These are phyloP conservation scores for Amaranthus hypochondriacus DNA, from an alignment of 148 eudicot species.

Conservation along the genomic window DNA sequence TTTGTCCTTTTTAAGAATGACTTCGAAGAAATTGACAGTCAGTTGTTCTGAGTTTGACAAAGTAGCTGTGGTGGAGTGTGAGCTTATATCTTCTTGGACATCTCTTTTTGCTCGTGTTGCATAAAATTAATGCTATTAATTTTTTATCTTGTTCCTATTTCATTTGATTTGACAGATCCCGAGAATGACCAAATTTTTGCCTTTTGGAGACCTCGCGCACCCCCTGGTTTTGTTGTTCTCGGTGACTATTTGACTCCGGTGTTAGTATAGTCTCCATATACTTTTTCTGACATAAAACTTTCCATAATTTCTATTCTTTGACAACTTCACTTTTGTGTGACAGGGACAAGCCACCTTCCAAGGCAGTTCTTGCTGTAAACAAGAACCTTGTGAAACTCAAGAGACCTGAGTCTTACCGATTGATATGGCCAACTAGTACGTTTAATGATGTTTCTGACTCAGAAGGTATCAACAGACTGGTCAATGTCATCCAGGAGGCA, in stretches of 20 bases:
- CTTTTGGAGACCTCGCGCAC: slow-evolving; percentile 97
- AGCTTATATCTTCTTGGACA: slow-evolving; percentile 17
- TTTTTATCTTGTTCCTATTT: slow-evolving; percentile 1
- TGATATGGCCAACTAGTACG: slow-evolving; percentile 58
- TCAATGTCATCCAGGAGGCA: slow-evolving; percentile 8
- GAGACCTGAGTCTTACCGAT: slow-evolving; percentile 74
- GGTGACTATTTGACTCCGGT: slow-evolving; percentile 93
- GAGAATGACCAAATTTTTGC: slow-evolving; percentile 56
- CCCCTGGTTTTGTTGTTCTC: slow-evolving; percentile 93
- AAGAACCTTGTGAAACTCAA: slow-evolving; percentile 76
- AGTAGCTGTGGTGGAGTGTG: slow-evolving; percentile 76
- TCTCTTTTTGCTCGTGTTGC: slow-evolving; percentile 3
- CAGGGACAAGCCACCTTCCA: slow-evolving; percentile 96
- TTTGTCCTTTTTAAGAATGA: slow-evolving; percentile 65
- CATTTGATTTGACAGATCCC: slow-evolving; percentile 37
- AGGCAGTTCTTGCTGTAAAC: slow-evolving; percentile 86
- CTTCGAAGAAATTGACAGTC: slow-evolving; percentile 76
- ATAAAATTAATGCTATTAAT: background rate
- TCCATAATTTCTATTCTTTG: background rate
- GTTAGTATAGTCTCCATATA: slow-evolving; percentile 38
- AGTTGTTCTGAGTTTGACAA: slow-evolving; percentile 93
- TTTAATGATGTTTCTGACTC: slow-evolving; percentile 28
- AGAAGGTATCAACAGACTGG: slow-evolving; percentile 25
- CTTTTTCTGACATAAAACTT: background rate
- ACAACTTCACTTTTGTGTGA: background rate